phyloP scores from a whole-genome alignment of 2,329 filamentous ascomycete genomes.

The Colletotrichum echinochloae region DNA sequence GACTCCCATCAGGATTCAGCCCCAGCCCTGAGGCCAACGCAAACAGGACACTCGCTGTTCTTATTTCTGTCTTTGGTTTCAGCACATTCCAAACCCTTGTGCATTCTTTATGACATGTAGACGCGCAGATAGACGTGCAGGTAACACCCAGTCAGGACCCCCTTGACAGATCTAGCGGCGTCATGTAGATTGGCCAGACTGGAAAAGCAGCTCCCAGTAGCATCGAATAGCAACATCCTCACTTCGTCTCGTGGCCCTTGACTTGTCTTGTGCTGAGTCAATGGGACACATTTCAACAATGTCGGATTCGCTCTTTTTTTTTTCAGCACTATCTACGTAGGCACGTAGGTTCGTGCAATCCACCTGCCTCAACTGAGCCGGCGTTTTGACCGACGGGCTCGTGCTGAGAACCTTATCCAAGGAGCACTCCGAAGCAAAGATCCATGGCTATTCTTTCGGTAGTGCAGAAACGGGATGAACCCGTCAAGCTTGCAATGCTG shows the following conservation, averaged over 20 bases:
- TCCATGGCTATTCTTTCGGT: neutral
- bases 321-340: neutral
- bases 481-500: neutral
- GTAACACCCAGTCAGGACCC: conserved; percentile 8
- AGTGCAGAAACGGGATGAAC: conserved; percentile 12
- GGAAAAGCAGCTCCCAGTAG: neutral
- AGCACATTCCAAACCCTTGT: conserved; percentile 10
- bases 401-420: conserved; percentile 14
- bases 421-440: conserved; percentile 4
- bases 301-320: conserved; percentile 3
- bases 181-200: conserved; percentile 26
- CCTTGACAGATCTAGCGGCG: conserved; percentile 32
- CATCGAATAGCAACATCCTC: conserved; percentile 6
- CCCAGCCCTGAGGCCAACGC: conserved; percentile 16
- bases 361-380: no score
- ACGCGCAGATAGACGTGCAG: no score
- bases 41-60: neutral
- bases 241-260: conserved; percentile 8
- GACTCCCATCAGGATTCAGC: no score
- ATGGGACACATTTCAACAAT: conserved; percentile 29
- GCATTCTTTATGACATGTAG: conserved; percentile 4
- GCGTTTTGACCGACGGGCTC: conserved; percentile 5
- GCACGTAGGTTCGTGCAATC: neutral
- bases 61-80: conserved; percentile 15
- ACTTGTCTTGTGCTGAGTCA: neutral